Evolutionary conservation across 805 yeast species (phyloP).

Genomic region (Candida bentonensis): DNA sequence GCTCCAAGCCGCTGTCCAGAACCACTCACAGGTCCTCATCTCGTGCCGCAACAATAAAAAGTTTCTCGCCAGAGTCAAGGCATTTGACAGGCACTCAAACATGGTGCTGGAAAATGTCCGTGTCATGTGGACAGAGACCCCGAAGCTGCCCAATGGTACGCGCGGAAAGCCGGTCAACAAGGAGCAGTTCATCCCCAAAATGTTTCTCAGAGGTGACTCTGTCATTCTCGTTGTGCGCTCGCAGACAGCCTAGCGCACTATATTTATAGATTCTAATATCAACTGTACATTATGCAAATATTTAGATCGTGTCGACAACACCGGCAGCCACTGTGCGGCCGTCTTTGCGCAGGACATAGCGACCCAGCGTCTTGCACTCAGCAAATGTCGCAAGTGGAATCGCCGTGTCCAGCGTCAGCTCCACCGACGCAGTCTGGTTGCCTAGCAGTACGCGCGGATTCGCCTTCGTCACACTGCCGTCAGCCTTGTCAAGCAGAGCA

Average conservation of each 20-base stretch:
- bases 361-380: constrained; percentile 40
- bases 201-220: constrained; percentile 92
- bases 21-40: constrained; percentile 65
- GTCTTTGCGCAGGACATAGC: constrained; percentile 56
- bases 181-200: constrained; percentile 74
- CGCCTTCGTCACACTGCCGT: constrained; percentile 20
- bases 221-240: constrained; percentile 63
- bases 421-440: constrained; percentile 45
- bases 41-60: constrained; percentile 90
- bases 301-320: constrained; percentile 20
- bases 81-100: constrained; percentile 93
- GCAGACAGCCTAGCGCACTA: neutral
- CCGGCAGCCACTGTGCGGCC: constrained; percentile 64
- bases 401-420: constrained; percentile 33
- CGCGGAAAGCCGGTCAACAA: constrained; percentile 49
- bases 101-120: constrained; percentile 85
- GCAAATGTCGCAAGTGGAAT: constrained; percentile 39
- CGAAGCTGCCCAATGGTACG: constrained; percentile 52
- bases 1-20: constrained; percentile 67
- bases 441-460: constrained; percentile 48
- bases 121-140: constrained; percentile 63
- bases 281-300: neutral
- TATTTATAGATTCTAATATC: neutral
- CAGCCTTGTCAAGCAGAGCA: constrained; percentile 19
- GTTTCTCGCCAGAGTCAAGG: constrained; percentile 76